Evolutionary conservation across 352 stramenopile species (phyloP), one percentile per base, ranked within the genome.

Genomic region (Phytophthora boehmeriae): DNA sequence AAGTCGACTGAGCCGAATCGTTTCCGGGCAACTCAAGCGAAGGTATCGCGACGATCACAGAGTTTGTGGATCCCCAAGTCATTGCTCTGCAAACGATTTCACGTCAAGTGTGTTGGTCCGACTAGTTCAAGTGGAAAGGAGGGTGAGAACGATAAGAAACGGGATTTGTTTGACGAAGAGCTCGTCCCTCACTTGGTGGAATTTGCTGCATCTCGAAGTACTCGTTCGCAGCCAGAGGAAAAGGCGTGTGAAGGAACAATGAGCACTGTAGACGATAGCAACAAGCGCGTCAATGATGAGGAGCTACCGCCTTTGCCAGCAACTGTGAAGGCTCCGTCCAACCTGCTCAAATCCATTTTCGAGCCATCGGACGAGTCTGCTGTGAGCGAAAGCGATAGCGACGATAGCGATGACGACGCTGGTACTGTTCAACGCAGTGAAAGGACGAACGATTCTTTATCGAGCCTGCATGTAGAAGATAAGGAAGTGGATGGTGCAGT

Each of bases 31-130:
- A 8, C 38, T 17, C 53, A 35, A 34, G 30, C 34, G 9, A 88
- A 90, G 56, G 51, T 61, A 8, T 90, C 82, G 16, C 63, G 70
- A 36, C 77, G 85, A 9, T 84, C 69, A 2, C 67, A 89, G 59
- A 73, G 55, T 49, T 25, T 60, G 9, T 96, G 85, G 83, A 75
- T 88, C 22, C 87, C 87, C 4, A 83, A 80, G 27, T 64, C 73
- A 8, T 44, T 96, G 19, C 69, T 96, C 0, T 94, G 87, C 65
- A 96, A 96, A 59, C 87, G 87, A 5, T 96, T 93, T 54, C 83
- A 78, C 35, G 76, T 92, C 1, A 89, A 91, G 34, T 91, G 83
- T 41, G 59, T 16, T n/a, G 70, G 71, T 1, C 59, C 71, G 1
- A 85, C 70, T 5, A 65, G 59, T 6, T 60, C 61, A 1, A 69